Conservation (phyloP, 345 rosid genomes). For the Brassica juncea region DNA sequence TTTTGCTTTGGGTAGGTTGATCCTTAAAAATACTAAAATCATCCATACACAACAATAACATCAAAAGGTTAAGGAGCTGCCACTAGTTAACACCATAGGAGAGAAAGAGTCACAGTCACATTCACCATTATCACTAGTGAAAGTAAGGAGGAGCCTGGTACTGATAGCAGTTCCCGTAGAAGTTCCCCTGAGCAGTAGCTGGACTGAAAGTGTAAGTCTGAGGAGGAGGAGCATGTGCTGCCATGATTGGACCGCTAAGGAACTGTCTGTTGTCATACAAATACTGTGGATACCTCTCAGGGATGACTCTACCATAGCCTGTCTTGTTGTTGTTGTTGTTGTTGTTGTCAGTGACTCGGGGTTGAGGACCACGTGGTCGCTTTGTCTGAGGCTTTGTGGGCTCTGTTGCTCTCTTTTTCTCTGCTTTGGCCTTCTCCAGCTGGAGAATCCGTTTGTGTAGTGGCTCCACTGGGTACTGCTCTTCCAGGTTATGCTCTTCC, state of each 20-base stretch:
- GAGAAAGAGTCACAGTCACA: neutral
- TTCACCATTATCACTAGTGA: constrained; percentile 48
- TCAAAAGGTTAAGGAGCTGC: neutral
- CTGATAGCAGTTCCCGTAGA: constrained; percentile 89
- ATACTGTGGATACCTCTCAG: constrained; percentile 76
- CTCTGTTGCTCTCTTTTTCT: constrained; percentile 82
- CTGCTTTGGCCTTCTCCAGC: constrained; percentile 94
- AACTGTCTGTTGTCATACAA: constrained; percentile 83
- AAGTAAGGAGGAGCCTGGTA: constrained; percentile 74
- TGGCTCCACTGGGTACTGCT: constrained; percentile 66
- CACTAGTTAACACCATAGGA: neutral
- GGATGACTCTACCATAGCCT: constrained; percentile 62
- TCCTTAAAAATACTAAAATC: neutral
- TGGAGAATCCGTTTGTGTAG: constrained; percentile 71
- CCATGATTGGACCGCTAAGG: constrained; percentile 52
- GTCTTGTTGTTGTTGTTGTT: constrained; percentile 40
- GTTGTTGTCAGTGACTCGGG: constrained; percentile 51
- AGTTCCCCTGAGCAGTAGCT: constrained; percentile 73
- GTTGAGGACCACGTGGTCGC: constrained; percentile 81
- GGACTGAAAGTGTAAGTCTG: constrained; percentile 70
- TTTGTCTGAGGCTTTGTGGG: constrained; percentile 86
- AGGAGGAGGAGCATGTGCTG: constrained; percentile 67
- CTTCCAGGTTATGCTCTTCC: constrained; percentile 92
- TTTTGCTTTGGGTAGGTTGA: constrained; percentile 1
- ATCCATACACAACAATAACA: neutral